A percentile compares a stretch with the other conserved stretches of the same genome.
Conservation (phyloP, 495 filamentous ascomycete species). For the Podospora tetraspora region DNA sequence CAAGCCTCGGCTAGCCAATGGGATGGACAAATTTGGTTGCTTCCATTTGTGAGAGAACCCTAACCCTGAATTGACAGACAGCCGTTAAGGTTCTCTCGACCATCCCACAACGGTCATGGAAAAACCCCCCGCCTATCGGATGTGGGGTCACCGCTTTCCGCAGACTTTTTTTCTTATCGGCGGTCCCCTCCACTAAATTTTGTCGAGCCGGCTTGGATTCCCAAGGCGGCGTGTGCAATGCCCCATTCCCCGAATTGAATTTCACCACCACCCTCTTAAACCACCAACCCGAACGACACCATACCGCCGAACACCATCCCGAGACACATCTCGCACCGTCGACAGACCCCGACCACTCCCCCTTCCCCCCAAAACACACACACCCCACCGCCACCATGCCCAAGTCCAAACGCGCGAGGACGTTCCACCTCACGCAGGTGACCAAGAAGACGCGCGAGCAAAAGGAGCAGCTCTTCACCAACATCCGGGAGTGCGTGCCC, state of each 20-base stretch:
- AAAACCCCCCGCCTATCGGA: neutral
- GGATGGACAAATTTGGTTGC: neutral
- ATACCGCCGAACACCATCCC: neutral
- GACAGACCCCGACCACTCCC: neutral
- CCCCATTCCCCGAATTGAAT: neutral
- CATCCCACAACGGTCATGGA: neutral
- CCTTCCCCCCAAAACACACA: neutral
- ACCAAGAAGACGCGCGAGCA: conserved; percentile 86
- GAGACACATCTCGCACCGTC: neutral
- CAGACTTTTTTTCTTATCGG: neutral
- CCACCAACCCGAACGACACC: neutral
- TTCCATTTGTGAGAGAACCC: neutral
- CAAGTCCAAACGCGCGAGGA: conserved; percentile 85
- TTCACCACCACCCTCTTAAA: neutral
- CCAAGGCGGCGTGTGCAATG: neutral
- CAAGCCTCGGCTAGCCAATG: neutral
- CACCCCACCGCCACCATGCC: conserved; percentile 62
- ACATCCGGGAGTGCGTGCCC: conserved; percentile 79
- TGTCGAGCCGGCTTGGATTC: neutral
- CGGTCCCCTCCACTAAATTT: neutral
- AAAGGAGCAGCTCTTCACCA: conserved; percentile 78
- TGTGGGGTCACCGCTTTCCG: neutral
- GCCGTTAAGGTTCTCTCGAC: neutral
- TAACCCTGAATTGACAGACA: neutral
- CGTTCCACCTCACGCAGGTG: conserved; percentile 84